phyloP scores from a whole-genome alignment of 441 rosid genomes.

The Theobroma grandiflorum region DNA sequence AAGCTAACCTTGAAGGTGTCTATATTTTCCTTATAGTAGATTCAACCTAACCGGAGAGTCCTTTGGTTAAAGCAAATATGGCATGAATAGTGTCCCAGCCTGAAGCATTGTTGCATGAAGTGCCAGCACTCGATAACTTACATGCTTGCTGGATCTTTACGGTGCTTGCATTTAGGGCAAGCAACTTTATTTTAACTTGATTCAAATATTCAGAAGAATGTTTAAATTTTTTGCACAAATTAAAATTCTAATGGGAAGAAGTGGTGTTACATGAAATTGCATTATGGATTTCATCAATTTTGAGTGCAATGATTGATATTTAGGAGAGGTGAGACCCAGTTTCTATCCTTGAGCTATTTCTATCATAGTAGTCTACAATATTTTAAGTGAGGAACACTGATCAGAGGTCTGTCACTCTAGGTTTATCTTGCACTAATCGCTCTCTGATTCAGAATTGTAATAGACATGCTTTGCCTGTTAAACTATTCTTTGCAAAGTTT shows the following conservation, averaged over 20 bases:
- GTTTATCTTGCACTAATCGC: neutral
- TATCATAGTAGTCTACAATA: neutral
- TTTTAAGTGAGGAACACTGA: neutral
- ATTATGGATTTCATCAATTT: neutral
- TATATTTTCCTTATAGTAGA: neutral
- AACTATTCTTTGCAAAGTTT: neutral
- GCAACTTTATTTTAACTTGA: neutral
- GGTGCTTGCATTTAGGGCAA: neutral
- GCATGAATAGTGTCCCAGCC: neutral
- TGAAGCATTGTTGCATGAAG: neutral
- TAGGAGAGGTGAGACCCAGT: neutral
- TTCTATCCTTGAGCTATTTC: neutral
- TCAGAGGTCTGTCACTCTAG: neutral
- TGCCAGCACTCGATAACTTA: neutral
- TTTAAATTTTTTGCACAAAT: neutral
- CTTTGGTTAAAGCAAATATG: conserved; percentile 7
- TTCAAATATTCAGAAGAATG: neutral
- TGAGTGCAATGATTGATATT: neutral
- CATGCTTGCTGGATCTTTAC: neutral
- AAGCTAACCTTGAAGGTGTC: neutral
- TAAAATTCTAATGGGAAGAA: neutral
- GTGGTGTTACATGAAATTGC: neutral
- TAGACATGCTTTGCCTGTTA: neutral
- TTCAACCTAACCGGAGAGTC: neutral
- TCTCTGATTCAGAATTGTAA: neutral